Conservation (phyloP, 139 green algal genomes). For the Micractinium conductrix region DNA sequence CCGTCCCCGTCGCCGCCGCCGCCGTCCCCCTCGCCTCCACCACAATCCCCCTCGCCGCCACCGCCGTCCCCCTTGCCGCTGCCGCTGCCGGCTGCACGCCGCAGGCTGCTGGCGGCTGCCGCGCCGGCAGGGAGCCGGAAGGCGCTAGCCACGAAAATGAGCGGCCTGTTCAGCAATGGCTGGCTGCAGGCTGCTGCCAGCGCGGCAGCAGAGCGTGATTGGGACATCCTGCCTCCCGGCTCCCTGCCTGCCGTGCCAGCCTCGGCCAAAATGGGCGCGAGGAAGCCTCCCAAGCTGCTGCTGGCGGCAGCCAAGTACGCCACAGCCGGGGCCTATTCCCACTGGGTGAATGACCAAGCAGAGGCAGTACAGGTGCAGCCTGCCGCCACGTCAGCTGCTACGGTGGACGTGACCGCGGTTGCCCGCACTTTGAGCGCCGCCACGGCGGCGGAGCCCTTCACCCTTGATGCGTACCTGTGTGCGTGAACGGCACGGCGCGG, state of each 20-base stretch:
- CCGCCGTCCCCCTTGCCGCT: background rate
- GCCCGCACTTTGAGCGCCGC: too few relatives aligned
- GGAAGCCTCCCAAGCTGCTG: background rate
- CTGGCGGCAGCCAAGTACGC: conserved; percentile 1
- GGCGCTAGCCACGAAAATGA: background rate
- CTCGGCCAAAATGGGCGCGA: background rate
- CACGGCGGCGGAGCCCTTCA: background rate
- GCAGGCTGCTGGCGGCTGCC: background rate
- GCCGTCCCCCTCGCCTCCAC: background rate
- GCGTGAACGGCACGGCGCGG: too few relatives aligned
- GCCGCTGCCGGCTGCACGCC: background rate
- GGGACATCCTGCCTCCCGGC: background rate
- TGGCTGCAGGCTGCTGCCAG: background rate
- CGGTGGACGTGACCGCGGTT: background rate
- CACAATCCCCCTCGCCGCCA: background rate
- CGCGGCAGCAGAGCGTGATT: background rate
- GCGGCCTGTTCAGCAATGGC: background rate
- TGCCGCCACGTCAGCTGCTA: background rate
- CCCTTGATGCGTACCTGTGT: background rate
- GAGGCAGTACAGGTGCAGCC: background rate
- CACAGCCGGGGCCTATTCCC: background rate
- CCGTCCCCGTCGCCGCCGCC: background rate
- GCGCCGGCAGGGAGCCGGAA: too few relatives aligned
- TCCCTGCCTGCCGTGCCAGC: background rate
- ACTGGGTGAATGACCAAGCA: background rate